These are phyloP conservation scores for Trebouxiophyceae sp. DNA, from an alignment of 163 green algal species.

Conservation along the genomic window DNA sequence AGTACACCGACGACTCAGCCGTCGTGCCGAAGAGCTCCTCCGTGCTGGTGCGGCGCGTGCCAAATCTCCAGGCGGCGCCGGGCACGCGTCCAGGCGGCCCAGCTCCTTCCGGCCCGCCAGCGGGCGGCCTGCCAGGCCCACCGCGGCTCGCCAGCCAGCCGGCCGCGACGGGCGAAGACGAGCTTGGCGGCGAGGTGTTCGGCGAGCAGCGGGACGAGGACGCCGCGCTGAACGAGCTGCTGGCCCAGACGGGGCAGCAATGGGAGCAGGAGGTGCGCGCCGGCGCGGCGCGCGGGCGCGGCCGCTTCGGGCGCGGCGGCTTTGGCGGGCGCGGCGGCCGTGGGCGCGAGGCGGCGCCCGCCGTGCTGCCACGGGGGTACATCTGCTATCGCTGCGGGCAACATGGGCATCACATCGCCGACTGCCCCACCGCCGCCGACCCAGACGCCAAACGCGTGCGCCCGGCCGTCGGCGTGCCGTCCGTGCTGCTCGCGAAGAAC, in stretches of 20 bases:
- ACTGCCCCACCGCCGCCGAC: conserved; percentile 78
- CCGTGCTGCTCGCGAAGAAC: conserved; percentile 46
- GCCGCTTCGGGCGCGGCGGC: not conserved
- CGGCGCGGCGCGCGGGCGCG: not conserved
- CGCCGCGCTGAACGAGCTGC: not conserved
- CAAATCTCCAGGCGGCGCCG: conserved; percentile 9
- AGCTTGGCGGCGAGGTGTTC: conserved; percentile 38
- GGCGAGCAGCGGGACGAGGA: not conserved
- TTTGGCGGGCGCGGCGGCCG: conserved; percentile 4
- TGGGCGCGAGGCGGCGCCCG: conserved; percentile 5
- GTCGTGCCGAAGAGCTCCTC: conserved; percentile 53
- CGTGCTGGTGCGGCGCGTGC: conserved; percentile 56
- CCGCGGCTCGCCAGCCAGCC: not conserved
- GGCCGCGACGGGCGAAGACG: conserved; percentile 5
- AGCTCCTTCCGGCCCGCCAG: too few species aligned
- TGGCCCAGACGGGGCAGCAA: not conserved
- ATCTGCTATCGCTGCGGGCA: conserved; percentile 57
- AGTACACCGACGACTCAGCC: conserved; percentile 38
- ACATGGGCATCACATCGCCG: conserved; percentile 52
- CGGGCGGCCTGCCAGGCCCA: not conserved
- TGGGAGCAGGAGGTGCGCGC: not conserved
- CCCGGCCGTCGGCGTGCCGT: conserved; percentile 76
- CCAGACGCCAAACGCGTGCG: conserved; percentile 73
- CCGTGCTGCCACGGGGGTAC: conserved; percentile 23
- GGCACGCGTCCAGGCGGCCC: too few species aligned